Conservation (phyloP, 2,329 filamentous ascomycete genomes). For the Pseudocercospora macadamiae region DNA sequence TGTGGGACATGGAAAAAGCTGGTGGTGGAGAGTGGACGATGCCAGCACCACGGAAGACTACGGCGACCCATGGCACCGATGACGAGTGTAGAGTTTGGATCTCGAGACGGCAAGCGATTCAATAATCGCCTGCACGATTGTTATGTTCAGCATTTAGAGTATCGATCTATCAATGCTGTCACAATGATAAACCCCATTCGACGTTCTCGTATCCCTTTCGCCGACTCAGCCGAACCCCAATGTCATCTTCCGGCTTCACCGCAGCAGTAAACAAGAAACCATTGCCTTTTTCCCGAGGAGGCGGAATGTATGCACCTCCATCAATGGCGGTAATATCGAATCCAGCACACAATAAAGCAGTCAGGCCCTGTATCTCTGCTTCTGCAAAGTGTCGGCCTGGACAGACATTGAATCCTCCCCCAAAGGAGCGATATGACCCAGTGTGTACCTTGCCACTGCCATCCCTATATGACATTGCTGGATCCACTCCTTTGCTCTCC, state of each 20-base stretch:
- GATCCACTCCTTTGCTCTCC: neutral
- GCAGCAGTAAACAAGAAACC: conserved; percentile 6
- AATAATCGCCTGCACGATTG: too few species aligned
- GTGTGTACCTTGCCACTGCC: conserved; percentile 10
- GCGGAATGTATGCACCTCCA: neutral
- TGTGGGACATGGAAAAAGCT: conserved; percentile 59
- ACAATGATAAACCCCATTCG: conserved; percentile 16
- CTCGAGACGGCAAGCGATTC: conserved; percentile 30
- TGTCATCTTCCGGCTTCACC: conserved; percentile 12
- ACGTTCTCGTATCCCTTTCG: conserved; percentile 21
- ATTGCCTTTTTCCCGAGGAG: conserved; percentile 1
- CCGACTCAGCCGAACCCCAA: conserved; percentile 11
- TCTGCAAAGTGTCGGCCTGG: conserved; percentile 54
- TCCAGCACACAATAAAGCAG: conserved; percentile 40
- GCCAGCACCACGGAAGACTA: conserved; percentile 53
- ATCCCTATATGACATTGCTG: neutral
- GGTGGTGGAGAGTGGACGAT: conserved; percentile 53
- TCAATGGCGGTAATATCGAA: conserved; percentile 37
- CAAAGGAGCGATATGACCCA: conserved; percentile 52
- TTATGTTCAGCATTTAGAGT: too few species aligned
- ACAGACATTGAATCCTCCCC: conserved; percentile 54
- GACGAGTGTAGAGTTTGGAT: conserved; percentile 59
- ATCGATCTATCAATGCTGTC: too few species aligned
- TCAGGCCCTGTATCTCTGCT: conserved; percentile 46
- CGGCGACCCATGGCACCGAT: conserved; percentile 54